These are phyloP conservation scores for Colletotrichum lupini DNA, from an alignment of 2,329 filamentous ascomycete genomes.

Conservation along the genomic window DNA sequence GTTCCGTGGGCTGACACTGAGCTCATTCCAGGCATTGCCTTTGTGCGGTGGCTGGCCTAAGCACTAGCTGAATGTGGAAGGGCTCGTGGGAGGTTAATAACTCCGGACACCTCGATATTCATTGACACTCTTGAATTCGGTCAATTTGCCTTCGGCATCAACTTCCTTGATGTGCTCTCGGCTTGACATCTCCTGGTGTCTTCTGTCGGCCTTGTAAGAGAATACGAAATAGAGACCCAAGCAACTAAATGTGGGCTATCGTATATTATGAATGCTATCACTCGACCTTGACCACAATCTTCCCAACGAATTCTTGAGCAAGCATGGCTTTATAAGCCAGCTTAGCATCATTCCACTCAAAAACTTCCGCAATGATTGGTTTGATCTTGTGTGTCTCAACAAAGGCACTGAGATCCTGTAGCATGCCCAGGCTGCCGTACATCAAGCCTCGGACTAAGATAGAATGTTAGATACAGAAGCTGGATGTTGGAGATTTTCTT, in stretches of 20 bases:
- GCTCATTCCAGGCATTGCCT: not conserved
- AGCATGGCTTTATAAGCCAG: not conserved
- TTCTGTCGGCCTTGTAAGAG: no score
- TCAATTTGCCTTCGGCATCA: no score
- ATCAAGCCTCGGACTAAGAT: not conserved
- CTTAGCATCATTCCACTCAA: not conserved
- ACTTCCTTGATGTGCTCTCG: no score
- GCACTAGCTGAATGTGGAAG: not conserved
- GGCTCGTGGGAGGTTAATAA: not conserved
- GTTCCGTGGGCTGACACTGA: not conserved
- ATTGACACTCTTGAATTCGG: not conserved
- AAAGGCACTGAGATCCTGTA: not conserved
- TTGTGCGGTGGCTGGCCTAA: not conserved
- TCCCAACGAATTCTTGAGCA: not conserved
- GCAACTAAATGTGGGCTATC: no score
- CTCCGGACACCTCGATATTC: not conserved
- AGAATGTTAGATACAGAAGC: not conserved
- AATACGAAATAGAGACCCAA: no score
- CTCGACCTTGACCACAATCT: not conserved
- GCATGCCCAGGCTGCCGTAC: not conserved
- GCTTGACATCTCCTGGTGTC: accelerated
- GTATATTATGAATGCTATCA: not conserved
- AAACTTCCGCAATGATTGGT: not conserved
- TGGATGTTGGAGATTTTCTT: not conserved
- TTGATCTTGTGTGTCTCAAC: not conserved